These are phyloP conservation scores for Melampsora larici-populina DNA, from an alignment of 1,284 basidiomycete genomes.

Conservation along the genomic window DNA sequence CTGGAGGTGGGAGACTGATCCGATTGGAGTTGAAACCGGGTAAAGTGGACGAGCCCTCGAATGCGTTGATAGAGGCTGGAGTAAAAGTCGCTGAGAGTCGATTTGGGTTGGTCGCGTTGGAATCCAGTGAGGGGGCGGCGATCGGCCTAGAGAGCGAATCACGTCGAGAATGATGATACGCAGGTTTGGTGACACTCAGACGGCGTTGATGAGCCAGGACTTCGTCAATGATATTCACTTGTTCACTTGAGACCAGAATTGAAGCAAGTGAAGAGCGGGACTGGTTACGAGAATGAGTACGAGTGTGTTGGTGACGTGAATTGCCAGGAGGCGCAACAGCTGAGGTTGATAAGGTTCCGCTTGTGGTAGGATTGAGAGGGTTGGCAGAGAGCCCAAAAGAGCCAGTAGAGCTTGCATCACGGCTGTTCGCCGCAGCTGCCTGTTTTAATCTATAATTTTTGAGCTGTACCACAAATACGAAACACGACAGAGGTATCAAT, in stretches of 20 bases:
- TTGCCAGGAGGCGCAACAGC: not conserved
- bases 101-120: not conserved
- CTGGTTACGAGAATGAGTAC: conserved; percentile 3
- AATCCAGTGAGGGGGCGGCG: too few relatives aligned
- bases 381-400: not conserved
- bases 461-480: not conserved
- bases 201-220: conserved; percentile 3
- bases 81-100: not conserved
- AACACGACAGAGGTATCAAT: not conserved
- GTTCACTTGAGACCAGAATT: not conserved
- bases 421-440: not conserved
- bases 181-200: not conserved
- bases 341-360: not conserved
- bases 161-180: too few relatives aligned
- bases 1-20: too few relatives aligned
- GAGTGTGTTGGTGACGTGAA: not conserved
- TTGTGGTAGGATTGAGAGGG: not conserved
- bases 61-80: not conserved
- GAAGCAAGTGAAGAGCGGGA: conserved; percentile 1
- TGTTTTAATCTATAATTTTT: conserved; percentile 3
- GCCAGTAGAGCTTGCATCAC: not conserved
- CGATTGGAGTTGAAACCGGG: not conserved
- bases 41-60: not conserved
- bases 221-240: not conserved
- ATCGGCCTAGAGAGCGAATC: too few relatives aligned